Evolutionary conservation across 2,329 filamentous ascomycete species (phyloP), one percentile per base, ranked within the genome.

Genomic region (Lasiodiplodia citricola): DNA sequence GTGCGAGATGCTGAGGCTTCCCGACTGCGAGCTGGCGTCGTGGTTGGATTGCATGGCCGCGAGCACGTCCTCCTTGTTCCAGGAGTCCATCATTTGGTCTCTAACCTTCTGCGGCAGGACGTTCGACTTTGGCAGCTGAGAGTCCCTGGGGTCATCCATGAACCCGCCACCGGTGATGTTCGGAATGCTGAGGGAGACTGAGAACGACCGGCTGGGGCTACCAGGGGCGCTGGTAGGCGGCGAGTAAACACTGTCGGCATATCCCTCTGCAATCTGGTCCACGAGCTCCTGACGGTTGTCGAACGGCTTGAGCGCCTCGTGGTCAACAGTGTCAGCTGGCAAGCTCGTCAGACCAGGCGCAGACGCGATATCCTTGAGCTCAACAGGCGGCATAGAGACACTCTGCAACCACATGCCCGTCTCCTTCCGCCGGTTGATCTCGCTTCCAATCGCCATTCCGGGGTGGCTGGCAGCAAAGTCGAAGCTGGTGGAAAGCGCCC

Each of bases 391-490:
- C 21, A 95, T 81, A 23, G 87, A 86, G 52, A 97, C 85, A 58
- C 87, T 88, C 68, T 92, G 87, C 28, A 95, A 85, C 94, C 94
- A 98, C 70, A 96, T 87, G 25, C 89, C 86, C 75, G 92, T 90
- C 73, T 85, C 89, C 75, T 90, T 90, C 50, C 95, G 87, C 63
- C 92, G 87, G 13, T 87, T 84, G 69, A 97, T 91, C 77, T 97
- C 94, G 68, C 88, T 89, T 67, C 91, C 87, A 41, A 97, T 89
- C 8, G 89, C 88, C 65, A 86, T 86, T 8, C 93, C 94, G 21
- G 92, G 85, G 0, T 85, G 83, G 0, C 91, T 90, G 7, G 85
- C 84, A 66, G 94, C 91, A 70, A 96, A 90, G 56, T 92, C 87
- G 71, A 97, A 94, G 67, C 88, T 90, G 69, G 94, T 90, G 4